Base-by-base conservation (phyloP, 257 asterid genomes). In the Solanum arcanum region DNA sequence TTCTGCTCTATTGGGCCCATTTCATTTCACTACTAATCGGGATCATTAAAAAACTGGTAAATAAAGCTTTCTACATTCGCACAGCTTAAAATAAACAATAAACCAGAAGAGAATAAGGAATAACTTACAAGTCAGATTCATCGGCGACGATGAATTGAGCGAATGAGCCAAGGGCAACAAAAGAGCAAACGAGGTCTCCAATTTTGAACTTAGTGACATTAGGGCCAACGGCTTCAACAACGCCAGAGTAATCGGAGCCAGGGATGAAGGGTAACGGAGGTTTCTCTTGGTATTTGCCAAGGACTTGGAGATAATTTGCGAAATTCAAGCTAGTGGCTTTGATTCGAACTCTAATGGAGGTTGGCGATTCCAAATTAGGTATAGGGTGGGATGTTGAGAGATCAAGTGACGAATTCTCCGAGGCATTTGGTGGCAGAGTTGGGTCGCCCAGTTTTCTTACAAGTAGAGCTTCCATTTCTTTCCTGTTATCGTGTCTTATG, bases 211-310 rank as follows among this genome's bases (percentile, higher is more conserved):
- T 93, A 59, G 99, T 90, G 85, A 97, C 99, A 3, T 86, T 56
- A 64, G 94, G 81, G 1, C 97, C 99, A 56, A 97, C 93, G 20
- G 95, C 87, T 5, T 93, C 98, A 87, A 95, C 98, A 90, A 89
- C 87, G 70, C 99, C 99, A 25, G 99, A 94, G 94, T 93, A 95
- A 85, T 97, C 99, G 20, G 98, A 93, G 46, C 99, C 99, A 9
- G 98, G 98, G 37, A 97, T 94, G 86, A 97, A 97, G 12, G 99
- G 99, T 42, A 94, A 73, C 1, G 94, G 92, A 47, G 97, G 93
- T 88, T 96, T 97, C 76, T 95, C 99, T 81, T 97, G 99, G 92
- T 97, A 97, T 91, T 95, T 92, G 64, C 99, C 99, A 33, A 88
- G 94, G 72, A 97, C 62, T 90, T 95, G 99, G 42, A 97, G 96